Conservation (phyloP, 2,329 filamentous ascomycete species). For the Trematosphaeria pertusa region DNA sequence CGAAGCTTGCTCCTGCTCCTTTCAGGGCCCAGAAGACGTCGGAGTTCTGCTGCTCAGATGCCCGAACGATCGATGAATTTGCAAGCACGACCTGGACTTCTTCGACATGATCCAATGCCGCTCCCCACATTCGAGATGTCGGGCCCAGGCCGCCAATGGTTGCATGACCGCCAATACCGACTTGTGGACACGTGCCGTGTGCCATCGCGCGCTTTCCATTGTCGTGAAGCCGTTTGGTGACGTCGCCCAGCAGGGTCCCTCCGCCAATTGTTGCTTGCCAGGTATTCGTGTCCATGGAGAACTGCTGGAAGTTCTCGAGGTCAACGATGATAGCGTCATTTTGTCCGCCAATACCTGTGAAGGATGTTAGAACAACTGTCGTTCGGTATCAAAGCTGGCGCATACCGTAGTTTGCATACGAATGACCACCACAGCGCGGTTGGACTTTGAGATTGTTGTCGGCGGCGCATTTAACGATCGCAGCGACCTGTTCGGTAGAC, state of each 20-base stretch:
- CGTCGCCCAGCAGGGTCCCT: constrained; percentile 56
- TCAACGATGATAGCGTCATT: constrained; percentile 59
- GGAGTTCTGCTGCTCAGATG: constrained; percentile 42
- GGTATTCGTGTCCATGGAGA: constrained; percentile 52
- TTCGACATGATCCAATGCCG: constrained; percentile 42
- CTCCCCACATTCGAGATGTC: constrained; percentile 42
- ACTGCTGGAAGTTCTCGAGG: constrained; percentile 56
- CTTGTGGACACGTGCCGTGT: constrained; percentile 53
- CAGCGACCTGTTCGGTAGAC: constrained; percentile 60
- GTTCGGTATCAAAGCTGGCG: too few relatives aligned
- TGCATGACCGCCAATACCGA: constrained; percentile 47
- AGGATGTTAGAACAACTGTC: constrained; percentile 1
- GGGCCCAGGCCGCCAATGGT: constrained; percentile 47
- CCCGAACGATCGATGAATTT: constrained; percentile 48
- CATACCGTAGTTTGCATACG: constrained; percentile 60
- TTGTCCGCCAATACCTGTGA: constrained; percentile 54
- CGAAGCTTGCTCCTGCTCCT: constrained; percentile 53
- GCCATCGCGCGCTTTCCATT: constrained; percentile 52
- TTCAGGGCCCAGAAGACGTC: constrained; percentile 53
- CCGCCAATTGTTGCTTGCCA: constrained; percentile 57
- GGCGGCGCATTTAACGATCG: constrained; percentile 65
- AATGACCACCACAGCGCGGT: constrained; percentile 69
- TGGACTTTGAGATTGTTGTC: constrained; percentile 62
- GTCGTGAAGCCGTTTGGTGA: constrained; percentile 43
- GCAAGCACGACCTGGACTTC: constrained; percentile 50